phyloP scores from a whole-genome alignment of 345 rosid genomes.

The Populus ilicifolia region DNA sequence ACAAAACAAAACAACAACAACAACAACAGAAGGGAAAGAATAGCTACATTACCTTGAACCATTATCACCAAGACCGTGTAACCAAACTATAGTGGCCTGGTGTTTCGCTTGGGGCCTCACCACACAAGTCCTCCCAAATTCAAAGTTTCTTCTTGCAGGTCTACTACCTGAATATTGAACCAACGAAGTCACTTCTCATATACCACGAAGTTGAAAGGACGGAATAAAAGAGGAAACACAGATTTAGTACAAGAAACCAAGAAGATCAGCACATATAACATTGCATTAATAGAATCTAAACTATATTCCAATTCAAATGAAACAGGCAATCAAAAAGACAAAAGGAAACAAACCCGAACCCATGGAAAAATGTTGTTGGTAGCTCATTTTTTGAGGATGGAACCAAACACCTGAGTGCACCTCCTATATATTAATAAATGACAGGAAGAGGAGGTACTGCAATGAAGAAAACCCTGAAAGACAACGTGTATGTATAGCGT shows the following conservation, averaged over 20 bases:
- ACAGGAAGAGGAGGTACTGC: constrained; percentile 19
- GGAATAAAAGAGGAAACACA: constrained; percentile 4
- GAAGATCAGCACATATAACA: neutral
- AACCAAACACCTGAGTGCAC: constrained; percentile 6
- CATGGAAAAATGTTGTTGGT: constrained; percentile 43
- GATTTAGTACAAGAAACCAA: constrained; percentile 11
- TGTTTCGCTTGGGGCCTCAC: constrained; percentile 49
- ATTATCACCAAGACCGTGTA: constrained; percentile 51
- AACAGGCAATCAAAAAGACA: neutral
- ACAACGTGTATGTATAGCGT: constrained; percentile 50
- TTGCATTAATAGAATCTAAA: neutral
- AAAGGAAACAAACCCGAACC: constrained; percentile 62
- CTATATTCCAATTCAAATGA: neutral
- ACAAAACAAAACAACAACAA: neutral
- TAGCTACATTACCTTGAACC: constrained; percentile 38
- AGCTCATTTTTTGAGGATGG: constrained; percentile 50
- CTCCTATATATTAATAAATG: constrained; percentile 4
- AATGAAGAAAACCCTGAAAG: constrained; percentile 37
- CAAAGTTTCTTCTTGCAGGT: constrained; percentile 34
- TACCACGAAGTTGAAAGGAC: constrained; percentile 2
- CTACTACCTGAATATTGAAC: constrained; percentile 31
- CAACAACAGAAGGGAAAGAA: neutral
- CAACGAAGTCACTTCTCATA: neutral
- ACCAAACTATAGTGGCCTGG: constrained; percentile 51
- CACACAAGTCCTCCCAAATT: constrained; percentile 50